Conservation (phyloP, 1,284 basidiomycete species). For the Jaminaea rosea region DNA sequence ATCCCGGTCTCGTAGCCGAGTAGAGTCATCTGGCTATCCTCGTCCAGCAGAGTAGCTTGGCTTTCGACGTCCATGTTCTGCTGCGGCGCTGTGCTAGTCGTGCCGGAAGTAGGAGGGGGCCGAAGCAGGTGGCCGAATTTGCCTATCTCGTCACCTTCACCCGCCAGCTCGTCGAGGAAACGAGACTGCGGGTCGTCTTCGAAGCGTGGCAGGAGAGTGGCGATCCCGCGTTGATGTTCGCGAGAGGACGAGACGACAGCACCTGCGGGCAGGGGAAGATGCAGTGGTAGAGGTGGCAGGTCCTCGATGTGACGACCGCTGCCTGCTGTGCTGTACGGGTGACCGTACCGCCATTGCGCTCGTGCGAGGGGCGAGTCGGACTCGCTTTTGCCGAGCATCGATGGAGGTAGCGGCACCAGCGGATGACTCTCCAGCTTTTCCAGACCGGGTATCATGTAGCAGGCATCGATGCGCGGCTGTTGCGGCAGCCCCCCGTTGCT, state of each 20-base stretch:
- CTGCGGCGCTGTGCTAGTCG: slow-evolving; percentile 4
- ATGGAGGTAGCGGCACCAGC: slow-evolving; percentile 27
- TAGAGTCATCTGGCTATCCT: too few relatives aligned
- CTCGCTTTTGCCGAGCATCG: too few relatives aligned
- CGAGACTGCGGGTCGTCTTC: slow-evolving; percentile 45
- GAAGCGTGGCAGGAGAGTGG: slow-evolving; percentile 43
- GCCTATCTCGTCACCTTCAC: slow-evolving; percentile 8
- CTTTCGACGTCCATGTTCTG: slow-evolving; percentile 3
- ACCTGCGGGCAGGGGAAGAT: slow-evolving; percentile 8
- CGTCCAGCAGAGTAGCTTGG: not conserved
- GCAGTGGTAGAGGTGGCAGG: slow-evolving; percentile 31
- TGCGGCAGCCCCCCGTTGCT: slow-evolving; percentile 11
- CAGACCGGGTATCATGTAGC: slow-evolving; percentile 41
- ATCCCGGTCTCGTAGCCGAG: too few relatives aligned
- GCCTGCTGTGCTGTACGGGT: slow-evolving; percentile 32
- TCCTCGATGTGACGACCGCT: slow-evolving; percentile 1
- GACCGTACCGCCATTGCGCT: slow-evolving; percentile 34
- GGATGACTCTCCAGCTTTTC: slow-evolving; percentile 28
- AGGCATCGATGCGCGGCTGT: slow-evolving; percentile 17
- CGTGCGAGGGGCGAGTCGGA: not conserved
- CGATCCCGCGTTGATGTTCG: slow-evolving; percentile 19
- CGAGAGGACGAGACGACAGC: not conserved
- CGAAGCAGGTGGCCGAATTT: not conserved
- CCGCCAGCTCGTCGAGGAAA: slow-evolving; percentile 39
- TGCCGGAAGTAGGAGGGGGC: not conserved